These are phyloP conservation scores for Coix lacrymajobi DNA, from an alignment of 176 grass and related monocot species.

Conservation along the genomic window DNA sequence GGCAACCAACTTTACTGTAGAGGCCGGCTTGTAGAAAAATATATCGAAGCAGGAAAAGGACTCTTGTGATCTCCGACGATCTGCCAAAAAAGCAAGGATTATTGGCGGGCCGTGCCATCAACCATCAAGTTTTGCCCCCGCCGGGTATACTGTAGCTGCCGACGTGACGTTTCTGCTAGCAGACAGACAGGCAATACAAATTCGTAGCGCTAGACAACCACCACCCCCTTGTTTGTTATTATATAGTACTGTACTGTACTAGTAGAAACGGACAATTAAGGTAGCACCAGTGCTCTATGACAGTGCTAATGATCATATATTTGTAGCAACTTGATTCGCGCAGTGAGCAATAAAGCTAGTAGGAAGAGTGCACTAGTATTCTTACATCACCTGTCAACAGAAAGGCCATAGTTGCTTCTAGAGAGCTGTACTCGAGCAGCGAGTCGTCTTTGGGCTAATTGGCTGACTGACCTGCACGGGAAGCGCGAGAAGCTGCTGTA, in stretches of 20 bases:
- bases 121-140: too few relatives aligned
- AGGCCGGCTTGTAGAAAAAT: not conserved
- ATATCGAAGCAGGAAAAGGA: not conserved
- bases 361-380: too few relatives aligned
- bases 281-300: not conserved
- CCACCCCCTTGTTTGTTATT: too few relatives aligned
- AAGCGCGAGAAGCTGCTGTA: not conserved
- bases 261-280: too few relatives aligned
- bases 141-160: too few relatives aligned
- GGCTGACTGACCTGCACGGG: not conserved
- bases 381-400: not conserved
- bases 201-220: not conserved
- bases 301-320: not conserved
- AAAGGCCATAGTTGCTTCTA: not conserved
- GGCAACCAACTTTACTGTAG: not conserved
- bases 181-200: too few relatives aligned
- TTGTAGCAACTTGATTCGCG: too few relatives aligned
- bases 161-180: not conserved
- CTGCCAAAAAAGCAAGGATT: not conserved
- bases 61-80: not conserved
- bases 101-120: too few relatives aligned
- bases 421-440: too few relatives aligned
- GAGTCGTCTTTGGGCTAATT: not conserved
- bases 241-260: too few relatives aligned
- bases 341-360: too few relatives aligned